Conservation (phyloP, 306 rosid genomes). For the Castanea crenata region DNA sequence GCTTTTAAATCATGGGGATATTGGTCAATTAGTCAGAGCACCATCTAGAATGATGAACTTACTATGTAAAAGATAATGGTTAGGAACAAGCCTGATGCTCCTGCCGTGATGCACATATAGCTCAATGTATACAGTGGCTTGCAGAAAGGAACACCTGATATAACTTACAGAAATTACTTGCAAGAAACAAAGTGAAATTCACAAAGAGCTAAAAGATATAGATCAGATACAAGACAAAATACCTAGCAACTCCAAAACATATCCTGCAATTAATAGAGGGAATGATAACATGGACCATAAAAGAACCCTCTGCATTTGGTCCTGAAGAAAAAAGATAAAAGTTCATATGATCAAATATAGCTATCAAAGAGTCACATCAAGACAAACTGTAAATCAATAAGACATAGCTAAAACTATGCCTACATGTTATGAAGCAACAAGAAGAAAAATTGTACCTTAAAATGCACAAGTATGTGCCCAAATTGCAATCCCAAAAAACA, state of each 20-base stretch:
- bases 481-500: slow-evolving; percentile 68
- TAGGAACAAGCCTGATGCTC: slow-evolving; percentile 71
- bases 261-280: slow-evolving; percentile 50
- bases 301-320: slow-evolving; percentile 49
- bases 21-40: slow-evolving; percentile 2
- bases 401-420: not conserved
- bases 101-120: slow-evolving; percentile 68
- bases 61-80: slow-evolving; percentile 56
- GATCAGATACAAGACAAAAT: slow-evolving; percentile 13
- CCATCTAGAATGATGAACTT: slow-evolving; percentile 30
- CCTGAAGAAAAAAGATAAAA: slow-evolving; percentile 41
- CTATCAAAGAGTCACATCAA: slow-evolving; percentile 3
- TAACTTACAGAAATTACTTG: slow-evolving; percentile 21
- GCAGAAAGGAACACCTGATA: slow-evolving; percentile 71
- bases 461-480: slow-evolving; percentile 67
- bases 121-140: slow-evolving; percentile 77
- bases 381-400: not conserved
- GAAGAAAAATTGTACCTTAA: slow-evolving; percentile 39
- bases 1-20: not conserved
- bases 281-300: slow-evolving; percentile 57
- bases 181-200: slow-evolving; percentile 8
- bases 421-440: not conserved
- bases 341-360: slow-evolving; percentile 21
- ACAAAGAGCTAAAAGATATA: not conserved
- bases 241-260: slow-evolving; percentile 59